Base-by-base conservation (phyloP, 805 yeast species). In the Metschnikowia bowlesiae region DNA sequence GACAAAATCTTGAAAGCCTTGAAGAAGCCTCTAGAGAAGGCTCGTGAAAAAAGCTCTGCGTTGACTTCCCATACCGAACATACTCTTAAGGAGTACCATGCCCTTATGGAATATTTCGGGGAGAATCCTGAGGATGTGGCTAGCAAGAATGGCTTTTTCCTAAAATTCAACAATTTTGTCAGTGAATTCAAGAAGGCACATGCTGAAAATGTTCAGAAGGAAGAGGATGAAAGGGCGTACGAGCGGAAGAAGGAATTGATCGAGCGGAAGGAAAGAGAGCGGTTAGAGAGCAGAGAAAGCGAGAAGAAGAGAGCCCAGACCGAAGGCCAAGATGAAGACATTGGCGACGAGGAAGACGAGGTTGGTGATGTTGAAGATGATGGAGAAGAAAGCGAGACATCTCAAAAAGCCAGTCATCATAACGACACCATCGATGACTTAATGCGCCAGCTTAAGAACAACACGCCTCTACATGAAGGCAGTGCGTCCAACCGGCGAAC, bases 31-130 rank as follows among this genome's bases (percentile, higher is more conserved):
- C 65, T 95, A 42, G 88, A 90, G 18, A 83, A 80, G 45, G 97
- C 97, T 2, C 73, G 85, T 30, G 77, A 75, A 49, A 69, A 81
- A 26, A 82, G 92, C 0, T 68, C 84, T 49, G 71, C 78, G 40
- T 89, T 85, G 52, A 44, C 26, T 13, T 35, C 46, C 28, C 46
- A 44, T 35, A 35, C 40, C 4, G 39, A 44, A 14, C 46, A 44
- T 33, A 44, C 46, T 4, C 40, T 44, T 10, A 44, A 44, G 18
- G 35, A 44, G 14, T 87, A 87, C 62, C 81, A 81, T 47, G 74
- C 78, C 33, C 72, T 90, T 54, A 85, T 94, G 95, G 77, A 77
- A 54, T 83, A 80, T 58, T 94, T 88, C 63, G 98, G 97, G n/a
- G 99, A 94, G 67, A 95, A 89, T 64, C 76, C 87, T 1, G 68